Conservation (phyloP, 2,329 filamentous ascomycete species). For the Pseudocercospora musae region DNA sequence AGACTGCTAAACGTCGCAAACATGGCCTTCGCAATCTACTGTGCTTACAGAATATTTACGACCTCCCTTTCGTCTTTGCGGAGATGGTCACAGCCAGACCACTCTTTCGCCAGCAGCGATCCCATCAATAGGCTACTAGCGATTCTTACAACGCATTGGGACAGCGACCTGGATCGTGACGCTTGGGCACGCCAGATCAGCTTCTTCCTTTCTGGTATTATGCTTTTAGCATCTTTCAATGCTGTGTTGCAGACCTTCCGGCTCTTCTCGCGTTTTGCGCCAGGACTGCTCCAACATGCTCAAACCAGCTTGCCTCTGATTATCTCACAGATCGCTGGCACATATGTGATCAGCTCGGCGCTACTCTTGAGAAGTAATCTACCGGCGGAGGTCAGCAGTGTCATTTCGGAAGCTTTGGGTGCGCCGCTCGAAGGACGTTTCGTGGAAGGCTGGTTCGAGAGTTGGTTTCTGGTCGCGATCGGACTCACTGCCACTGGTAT, state of each 20-base stretch:
- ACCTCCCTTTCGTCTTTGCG: conserved; percentile 67
- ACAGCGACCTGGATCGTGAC: conserved; percentile 74
- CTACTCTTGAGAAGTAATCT: conserved; percentile 75
- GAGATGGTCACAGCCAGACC: conserved; percentile 46
- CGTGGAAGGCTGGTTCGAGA: conserved; percentile 82
- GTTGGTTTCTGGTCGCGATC: conserved; percentile 73
- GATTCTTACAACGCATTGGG: conserved; percentile 77
- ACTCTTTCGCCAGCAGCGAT: conserved; percentile 66
- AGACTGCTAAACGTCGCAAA: conserved; percentile 61
- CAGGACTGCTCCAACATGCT: conserved; percentile 66
- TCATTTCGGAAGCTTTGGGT: conserved; percentile 73
- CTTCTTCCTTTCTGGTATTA: conserved; percentile 77
- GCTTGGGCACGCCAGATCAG: conserved; percentile 84
- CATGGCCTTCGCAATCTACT: conserved; percentile 75
- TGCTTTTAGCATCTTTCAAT: conserved; percentile 76
- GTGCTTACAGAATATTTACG: conserved; percentile 75
- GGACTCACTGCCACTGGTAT: conserved; percentile 66
- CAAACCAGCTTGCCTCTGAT: conserved; percentile 76
- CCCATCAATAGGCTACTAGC: conserved; percentile 81
- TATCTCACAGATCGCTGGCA: conserved; percentile 75
- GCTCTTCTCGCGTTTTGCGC: conserved; percentile 72
- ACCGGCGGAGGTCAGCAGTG: conserved; percentile 70
- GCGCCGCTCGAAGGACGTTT: conserved; percentile 70
- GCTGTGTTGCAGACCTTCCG: conserved; percentile 82
- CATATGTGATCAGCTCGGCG: conserved; percentile 79